phyloP scores from a whole-genome alignment of 768 basidiomycete genomes.

The Leccinum rimulosum region DNA sequence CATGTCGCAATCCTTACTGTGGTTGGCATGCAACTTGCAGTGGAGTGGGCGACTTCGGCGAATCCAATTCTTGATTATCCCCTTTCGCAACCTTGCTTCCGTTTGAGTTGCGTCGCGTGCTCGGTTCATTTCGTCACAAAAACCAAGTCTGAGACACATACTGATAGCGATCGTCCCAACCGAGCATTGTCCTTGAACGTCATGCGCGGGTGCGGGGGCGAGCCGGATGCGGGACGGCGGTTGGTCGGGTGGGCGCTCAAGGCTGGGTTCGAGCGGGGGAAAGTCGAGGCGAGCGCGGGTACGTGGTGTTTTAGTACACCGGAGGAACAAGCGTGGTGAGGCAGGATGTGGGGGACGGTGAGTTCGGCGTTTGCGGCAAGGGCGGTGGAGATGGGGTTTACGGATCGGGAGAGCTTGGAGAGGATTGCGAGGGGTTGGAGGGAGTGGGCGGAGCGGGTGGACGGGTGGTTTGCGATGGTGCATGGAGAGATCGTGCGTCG shows the following conservation, averaged over 20 bases:
- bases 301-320: conserved; percentile 37
- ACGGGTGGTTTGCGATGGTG: conserved; percentile 34
- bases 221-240: too few species aligned
- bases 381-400: conserved; percentile 29
- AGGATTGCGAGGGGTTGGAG: conserved; percentile 22
- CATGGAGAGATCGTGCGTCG: conserved; percentile 35
- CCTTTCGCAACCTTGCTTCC: background rate
- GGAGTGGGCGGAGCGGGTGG: conserved; percentile 31
- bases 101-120: conserved; percentile 15
- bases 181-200: background rate
- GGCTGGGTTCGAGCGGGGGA: conserved; percentile 30
- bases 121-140: conserved; percentile 21
- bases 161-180: conserved; percentile 27
- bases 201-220: too few species aligned
- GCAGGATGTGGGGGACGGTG: conserved; percentile 36
- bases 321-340: conserved; percentile 40
- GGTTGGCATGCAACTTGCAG: background rate
- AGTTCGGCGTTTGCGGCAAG: conserved; percentile 32
- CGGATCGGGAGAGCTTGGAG: conserved; percentile 22
- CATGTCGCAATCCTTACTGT: background rate
- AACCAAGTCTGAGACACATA: conserved; percentile 16
- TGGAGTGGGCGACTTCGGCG: background rate
- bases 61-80: background rate
- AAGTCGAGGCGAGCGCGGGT: conserved; percentile 30
- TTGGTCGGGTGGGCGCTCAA: too few species aligned